Evolutionary conservation across 2,329 filamentous ascomycete genomes (phyloP), one percentile per base, ranked within the genome.

Genomic region (Thyridium curvatum): DNA sequence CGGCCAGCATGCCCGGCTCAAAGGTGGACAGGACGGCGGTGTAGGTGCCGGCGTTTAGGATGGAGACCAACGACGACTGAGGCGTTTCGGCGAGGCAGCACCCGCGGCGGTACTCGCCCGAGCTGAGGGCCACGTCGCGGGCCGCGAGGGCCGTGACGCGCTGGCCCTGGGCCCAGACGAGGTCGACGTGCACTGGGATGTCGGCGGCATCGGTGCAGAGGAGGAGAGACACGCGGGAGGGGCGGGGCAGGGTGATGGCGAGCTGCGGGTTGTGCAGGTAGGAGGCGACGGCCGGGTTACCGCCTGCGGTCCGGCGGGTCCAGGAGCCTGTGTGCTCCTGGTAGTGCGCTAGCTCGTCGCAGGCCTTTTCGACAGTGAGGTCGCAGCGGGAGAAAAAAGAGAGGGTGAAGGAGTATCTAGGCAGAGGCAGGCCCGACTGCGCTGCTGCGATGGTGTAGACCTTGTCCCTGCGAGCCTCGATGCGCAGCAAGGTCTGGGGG

Each of bases 211-310:
- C 68, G 2, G 83, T 83, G 46, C 86, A 84, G 2, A 97, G 71
- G 1, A 95, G 66, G 14, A 96, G 71, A 3, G 81, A 79, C 2
- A 96, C 59, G 8, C 82, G 74, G 0, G 83, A 80, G 4, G 65
- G 55, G 4, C 62, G 57, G 1, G 72, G 52, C 35, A 90, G 52
- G 12, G 66, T 61, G 7, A 98, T 68, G 41, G 74, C 74, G 58
- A 86, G 97, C 57, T 96, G 90, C 1, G 93, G 93, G 50, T 97
- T 98, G 41, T 75, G 71, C n/a, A 83, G 76, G 62, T 93, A 97
- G 8, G 74, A 79, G 3, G 84, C 62, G 18, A 82, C 85, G 44
- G 82, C 79, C 1, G 87, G 79, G 54, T 89, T 94, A 21, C 93
- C 93, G 16, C 93, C 93, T 4, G 89, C 86, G 1, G 84, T 90